Percentiles rank a stretch among this genome's conserved stretches.
These are phyloP conservation scores for Sisymbrium irio DNA, from an alignment of 345 rosid genomes.

Conservation along the genomic window DNA sequence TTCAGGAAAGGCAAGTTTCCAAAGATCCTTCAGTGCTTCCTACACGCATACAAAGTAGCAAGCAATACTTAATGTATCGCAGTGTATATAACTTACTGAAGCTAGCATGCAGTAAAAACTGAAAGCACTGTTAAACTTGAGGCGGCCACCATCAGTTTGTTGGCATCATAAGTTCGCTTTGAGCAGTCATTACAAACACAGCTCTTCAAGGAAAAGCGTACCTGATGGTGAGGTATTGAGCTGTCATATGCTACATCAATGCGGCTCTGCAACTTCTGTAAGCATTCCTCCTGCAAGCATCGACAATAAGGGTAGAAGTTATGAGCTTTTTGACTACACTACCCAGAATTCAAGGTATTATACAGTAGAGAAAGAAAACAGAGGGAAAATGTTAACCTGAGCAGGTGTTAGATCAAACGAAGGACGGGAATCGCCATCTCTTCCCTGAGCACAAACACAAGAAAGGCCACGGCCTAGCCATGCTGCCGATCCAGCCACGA, in stretches of 20 bases:
- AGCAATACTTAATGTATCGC: not conserved
- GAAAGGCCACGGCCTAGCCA: conserved; percentile 99
- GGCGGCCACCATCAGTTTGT: not conserved
- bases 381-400: conserved; percentile 50
- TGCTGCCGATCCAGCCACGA: conserved; percentile 97
- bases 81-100: not conserved
- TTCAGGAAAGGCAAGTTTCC: conserved; percentile 91
- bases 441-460: conserved; percentile 95
- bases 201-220: conserved; percentile 12
- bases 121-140: not conserved
- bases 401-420: conserved; percentile 92
- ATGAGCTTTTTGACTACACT: not conserved
- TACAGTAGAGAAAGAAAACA: not conserved
- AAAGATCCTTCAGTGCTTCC: conserved; percentile 86
- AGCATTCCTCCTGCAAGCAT: conserved; percentile 73
- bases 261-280: conserved; percentile 79
- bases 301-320: not conserved
- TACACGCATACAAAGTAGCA: conserved; percentile 29
- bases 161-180: not conserved
- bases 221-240: conserved; percentile 80
- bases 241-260: conserved; percentile 91
- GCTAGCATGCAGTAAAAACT: not conserved
- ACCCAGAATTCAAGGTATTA: not conserved
- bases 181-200: not conserved
- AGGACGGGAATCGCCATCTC: conserved; percentile 79